phyloP scores from a whole-genome alignment of 169 alveolate genomes.

The Plasmodium gonderi region DNA sequence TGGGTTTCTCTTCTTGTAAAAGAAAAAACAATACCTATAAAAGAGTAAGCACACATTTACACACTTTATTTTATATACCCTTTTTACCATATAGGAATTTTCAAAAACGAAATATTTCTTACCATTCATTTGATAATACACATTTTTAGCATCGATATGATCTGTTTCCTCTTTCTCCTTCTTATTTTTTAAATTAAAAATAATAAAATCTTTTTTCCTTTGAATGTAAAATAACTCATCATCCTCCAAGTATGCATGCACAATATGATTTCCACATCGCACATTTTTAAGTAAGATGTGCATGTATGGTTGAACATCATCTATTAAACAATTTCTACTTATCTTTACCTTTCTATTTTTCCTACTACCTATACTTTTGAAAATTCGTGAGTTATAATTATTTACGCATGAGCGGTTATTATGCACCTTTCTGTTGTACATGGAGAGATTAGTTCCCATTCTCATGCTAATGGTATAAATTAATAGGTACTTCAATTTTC shows the following conservation, averaged over 20 bases:
- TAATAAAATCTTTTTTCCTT: conserved; percentile 34
- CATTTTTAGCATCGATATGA: neutral
- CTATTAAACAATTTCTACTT: neutral
- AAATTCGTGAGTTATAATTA: neutral
- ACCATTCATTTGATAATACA: conserved; percentile 34
- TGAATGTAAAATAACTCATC: conserved; percentile 31
- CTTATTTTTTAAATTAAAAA: conserved; percentile 34
- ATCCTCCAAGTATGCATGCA: neutral
- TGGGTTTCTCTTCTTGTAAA: conserved; percentile 29
- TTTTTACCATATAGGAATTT: conserved; percentile 24
- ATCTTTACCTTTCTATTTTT: neutral
- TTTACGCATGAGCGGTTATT: no score
- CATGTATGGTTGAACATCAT: neutral
- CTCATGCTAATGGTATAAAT: neutral
- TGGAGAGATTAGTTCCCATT: neutral
- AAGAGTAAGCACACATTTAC: conserved; percentile 53
- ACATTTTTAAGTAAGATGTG: neutral
- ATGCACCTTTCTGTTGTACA: neutral
- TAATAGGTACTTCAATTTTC: no score
- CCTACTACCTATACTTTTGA: neutral
- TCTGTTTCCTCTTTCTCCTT: neutral
- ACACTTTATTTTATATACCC: conserved; percentile 47
- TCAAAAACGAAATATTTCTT: conserved; percentile 53
- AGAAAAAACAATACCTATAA: conserved; percentile 67
- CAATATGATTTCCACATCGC: neutral